Conservation (phyloP, 2,329 filamentous ascomycete genomes). For the Colletotrichum aenigma region DNA sequence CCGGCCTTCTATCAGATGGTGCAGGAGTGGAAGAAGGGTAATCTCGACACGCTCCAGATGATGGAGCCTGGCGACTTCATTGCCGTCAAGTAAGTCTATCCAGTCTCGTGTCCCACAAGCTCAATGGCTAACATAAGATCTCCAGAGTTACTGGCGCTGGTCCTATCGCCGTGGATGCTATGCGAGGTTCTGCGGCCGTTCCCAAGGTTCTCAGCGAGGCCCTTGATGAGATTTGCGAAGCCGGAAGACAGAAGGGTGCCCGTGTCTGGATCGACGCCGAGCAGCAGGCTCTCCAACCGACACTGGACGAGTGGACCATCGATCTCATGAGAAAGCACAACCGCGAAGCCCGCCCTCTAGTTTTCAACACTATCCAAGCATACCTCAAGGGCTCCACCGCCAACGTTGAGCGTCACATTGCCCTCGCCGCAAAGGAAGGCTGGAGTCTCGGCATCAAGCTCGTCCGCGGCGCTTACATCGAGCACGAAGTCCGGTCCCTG, state of each 20-base stretch:
- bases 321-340: constrained; percentile 82
- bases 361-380: constrained; percentile 83
- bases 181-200: constrained; percentile 66
- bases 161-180: constrained; percentile 68
- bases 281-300: constrained; percentile 77
- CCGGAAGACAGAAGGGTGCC: constrained; percentile 72
- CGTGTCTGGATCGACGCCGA: constrained; percentile 86
- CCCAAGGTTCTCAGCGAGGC: constrained; percentile 68
- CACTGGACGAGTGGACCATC: constrained; percentile 82
- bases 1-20: constrained; percentile 53
- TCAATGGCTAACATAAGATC: background rate
- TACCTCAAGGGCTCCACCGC: constrained; percentile 72
- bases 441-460: constrained; percentile 78
- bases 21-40: constrained; percentile 75
- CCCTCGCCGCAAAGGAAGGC: constrained; percentile 58
- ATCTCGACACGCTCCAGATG: constrained; percentile 74
- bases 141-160: constrained; percentile 81
- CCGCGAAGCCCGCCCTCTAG: constrained; percentile 63
- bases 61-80: constrained; percentile 70
- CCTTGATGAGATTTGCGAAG: constrained; percentile 76
- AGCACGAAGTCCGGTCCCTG: constrained; percentile 69
- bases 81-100: constrained; percentile 60
- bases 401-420: constrained; percentile 64
- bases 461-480: constrained; percentile 76
- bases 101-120: background rate